phyloP scores from a whole-genome alignment of 106 monocot genomes.

The Agapanthus africanus region DNA sequence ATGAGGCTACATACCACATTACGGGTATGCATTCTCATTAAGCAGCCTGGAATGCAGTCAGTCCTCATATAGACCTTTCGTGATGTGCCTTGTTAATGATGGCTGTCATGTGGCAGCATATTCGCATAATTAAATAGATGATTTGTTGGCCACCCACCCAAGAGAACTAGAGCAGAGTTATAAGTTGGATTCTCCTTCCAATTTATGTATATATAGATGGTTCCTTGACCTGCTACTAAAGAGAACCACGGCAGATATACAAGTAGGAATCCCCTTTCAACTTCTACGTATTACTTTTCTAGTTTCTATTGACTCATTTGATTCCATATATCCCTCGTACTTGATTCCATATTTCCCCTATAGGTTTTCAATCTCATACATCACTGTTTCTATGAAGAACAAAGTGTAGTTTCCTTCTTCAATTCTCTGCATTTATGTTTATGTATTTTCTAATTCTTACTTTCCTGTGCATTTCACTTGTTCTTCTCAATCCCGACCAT shows the following conservation, averaged over 20 bases:
- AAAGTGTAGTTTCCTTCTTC: too few relatives aligned
- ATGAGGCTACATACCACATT: too few relatives aligned
- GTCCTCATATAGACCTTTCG: background rate
- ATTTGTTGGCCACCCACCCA: background rate
- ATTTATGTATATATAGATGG: too few relatives aligned
- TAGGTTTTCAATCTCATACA: too few relatives aligned
- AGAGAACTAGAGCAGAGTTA: background rate
- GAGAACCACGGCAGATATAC: background rate
- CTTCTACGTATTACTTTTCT: background rate
- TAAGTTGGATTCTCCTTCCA: background rate
- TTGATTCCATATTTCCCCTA: too few relatives aligned
- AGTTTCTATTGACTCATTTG: background rate
- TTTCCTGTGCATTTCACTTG: background rate
- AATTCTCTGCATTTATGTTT: too few relatives aligned
- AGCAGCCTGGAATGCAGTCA: too few relatives aligned
- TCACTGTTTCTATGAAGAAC: too few relatives aligned
- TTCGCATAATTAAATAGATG: background rate
- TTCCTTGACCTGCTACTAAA: background rate
- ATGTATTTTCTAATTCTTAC: background rate
- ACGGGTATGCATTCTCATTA: too few relatives aligned
- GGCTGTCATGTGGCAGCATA: background rate
- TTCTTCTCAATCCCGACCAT: background rate
- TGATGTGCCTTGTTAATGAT: background rate
- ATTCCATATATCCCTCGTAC: too few relatives aligned
- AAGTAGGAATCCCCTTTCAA: background rate